A percentile compares a stretch with the other conserved stretches of the same genome.
Conservation (phyloP, 805 yeast genomes). For the Candida schatavii region DNA sequence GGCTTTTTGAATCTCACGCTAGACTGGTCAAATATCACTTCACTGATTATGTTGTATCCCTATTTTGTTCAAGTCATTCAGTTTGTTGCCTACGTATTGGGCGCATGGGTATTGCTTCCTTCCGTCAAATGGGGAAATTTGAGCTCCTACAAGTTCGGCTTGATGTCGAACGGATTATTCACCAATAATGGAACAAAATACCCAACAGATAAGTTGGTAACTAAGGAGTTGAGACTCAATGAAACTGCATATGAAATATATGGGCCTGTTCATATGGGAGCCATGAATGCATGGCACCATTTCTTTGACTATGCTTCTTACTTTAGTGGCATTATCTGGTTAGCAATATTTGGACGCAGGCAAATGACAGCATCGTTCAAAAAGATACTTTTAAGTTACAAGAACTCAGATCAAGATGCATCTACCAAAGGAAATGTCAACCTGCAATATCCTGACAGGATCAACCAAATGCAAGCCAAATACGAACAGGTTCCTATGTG, state of each 20-base stretch:
- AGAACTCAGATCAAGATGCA: constrained; percentile 4
- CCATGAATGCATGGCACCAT: constrained; percentile 49
- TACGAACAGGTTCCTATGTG: constrained; percentile 42
- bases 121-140: constrained; percentile 43
- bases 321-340: constrained; percentile 47
- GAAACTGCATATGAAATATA: constrained; percentile 41
- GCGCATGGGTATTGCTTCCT: constrained; percentile 50
- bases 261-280: constrained; percentile 48
- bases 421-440: too few relatives aligned
- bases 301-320: constrained; percentile 55
- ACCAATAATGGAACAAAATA: constrained; percentile 35
- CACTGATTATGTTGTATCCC: constrained; percentile 48
- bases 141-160: constrained; percentile 30
- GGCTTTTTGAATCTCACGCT: constrained; percentile 47
- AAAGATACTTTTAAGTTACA: constrained; percentile 8
- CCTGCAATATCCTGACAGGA: constrained; percentile 33
- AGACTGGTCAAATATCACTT: constrained; percentile 55
- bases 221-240: constrained; percentile 38
- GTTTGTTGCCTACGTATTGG: constrained; percentile 43
- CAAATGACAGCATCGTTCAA: constrained; percentile 17
- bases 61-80: constrained; percentile 53
- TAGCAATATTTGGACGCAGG: constrained; percentile 34
- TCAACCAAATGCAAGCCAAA: constrained; percentile 37
- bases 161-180: constrained; percentile 47
- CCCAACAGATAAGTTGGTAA: constrained; percentile 42